A percentile compares a stretch with the other conserved stretches of the same genome.
phyloP scores from a whole-genome alignment of 2,329 filamentous ascomycete genomes.

The Ceratocystis colombiana region DNA sequence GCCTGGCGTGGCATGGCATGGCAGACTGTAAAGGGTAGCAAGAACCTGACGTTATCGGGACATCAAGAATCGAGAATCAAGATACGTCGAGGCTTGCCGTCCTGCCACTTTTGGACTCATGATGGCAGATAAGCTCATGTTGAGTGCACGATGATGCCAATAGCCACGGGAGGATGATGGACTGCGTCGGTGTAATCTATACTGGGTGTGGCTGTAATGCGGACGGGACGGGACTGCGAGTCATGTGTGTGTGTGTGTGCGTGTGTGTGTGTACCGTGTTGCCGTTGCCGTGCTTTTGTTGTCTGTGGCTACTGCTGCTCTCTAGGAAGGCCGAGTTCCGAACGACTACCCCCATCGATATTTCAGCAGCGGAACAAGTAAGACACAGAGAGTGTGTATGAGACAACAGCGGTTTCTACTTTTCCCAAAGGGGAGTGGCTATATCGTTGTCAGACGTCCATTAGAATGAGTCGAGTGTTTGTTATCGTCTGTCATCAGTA shows the following conservation, averaged over 20 bases:
- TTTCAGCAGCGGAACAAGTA: neutral
- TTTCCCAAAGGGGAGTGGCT: neutral
- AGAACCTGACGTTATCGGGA: neutral
- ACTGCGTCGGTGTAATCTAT: no score
- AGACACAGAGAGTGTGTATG: neutral
- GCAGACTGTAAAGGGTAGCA: neutral
- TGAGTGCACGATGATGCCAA: no score
- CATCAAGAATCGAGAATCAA: no score
- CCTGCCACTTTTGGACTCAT: no score
- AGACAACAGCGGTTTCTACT: neutral
- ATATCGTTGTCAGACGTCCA: neutral
- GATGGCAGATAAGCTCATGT: no score
- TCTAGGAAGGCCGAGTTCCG: conserved; percentile 9
- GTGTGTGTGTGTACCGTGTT: no score
- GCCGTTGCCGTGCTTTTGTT: neutral
- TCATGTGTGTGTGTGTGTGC: no score
- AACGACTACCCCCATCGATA: neutral
- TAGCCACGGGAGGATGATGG: no score
- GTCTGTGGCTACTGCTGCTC: neutral
- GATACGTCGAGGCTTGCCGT: no score
- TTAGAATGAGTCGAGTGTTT: neutral
- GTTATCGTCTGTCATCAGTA: neutral
- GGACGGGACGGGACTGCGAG: no score
- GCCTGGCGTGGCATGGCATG: neutral
- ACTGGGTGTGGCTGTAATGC: no score